These are phyloP conservation scores for Trichoderma virens DNA, from an alignment of 495 filamentous ascomycete species.

Conservation along the genomic window DNA sequence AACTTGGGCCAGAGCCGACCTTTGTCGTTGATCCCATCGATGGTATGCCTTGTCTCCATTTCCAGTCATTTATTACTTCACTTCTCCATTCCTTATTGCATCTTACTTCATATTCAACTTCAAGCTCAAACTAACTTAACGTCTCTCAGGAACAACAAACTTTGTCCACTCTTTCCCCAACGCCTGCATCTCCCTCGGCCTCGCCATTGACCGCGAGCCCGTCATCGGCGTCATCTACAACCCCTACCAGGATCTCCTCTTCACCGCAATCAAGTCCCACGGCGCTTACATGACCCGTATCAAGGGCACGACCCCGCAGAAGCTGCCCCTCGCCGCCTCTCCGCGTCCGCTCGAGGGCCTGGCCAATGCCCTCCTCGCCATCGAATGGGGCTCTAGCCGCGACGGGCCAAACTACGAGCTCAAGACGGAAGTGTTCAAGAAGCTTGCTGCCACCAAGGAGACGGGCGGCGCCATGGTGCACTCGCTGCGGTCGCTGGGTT, in stretches of 20 bases:
- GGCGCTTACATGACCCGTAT: slow-evolving; percentile 54
- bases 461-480: slow-evolving; percentile 79
- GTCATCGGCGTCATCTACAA: slow-evolving; percentile 80
- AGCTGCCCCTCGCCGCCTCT: slow-evolving; percentile 43
- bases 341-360: slow-evolving; percentile 47
- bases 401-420: slow-evolving; percentile 67
- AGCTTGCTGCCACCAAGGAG: slow-evolving; percentile 54
- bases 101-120: neutral
- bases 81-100: neutral
- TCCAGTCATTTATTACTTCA: too few species aligned
- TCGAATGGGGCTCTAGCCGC: slow-evolving; percentile 75
- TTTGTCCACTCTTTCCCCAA: slow-evolving; percentile 78
- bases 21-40: slow-evolving; percentile 90
- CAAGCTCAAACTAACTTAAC: neutral
- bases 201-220: slow-evolving; percentile 55
- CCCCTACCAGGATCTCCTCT: slow-evolving; percentile 62
- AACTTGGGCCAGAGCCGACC: slow-evolving; percentile 62
- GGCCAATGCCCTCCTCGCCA: slow-evolving; percentile 53
- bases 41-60: slow-evolving; percentile 30
- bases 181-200: slow-evolving; percentile 75
- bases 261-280: slow-evolving; percentile 59
- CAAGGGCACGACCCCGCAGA: slow-evolving; percentile 17
- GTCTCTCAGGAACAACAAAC: slow-evolving; percentile 53
- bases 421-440: slow-evolving; percentile 62
- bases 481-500: slow-evolving; percentile 63